Conservation (phyloP, 2,329 filamentous ascomycete genomes). For the Penicillium fuscoglaucum region DNA sequence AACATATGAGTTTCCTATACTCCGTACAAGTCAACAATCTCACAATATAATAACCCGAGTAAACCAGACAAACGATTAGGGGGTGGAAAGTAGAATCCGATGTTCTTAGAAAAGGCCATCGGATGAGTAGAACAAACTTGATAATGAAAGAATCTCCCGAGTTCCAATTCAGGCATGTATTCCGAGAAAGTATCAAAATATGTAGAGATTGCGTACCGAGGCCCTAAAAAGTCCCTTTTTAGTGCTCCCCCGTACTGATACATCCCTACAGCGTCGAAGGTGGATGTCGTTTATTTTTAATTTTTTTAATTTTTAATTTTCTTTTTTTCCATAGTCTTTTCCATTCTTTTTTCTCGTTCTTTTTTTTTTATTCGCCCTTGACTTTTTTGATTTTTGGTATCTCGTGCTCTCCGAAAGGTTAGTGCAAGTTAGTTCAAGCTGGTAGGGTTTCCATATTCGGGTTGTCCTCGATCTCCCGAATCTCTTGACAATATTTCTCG, state of each 20-base stretch:
- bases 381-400: background rate
- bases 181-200: background rate
- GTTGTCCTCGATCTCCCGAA: background rate
- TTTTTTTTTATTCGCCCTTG: background rate
- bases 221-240: background rate
- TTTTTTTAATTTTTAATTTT: no score
- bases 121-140: background rate
- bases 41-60: background rate
- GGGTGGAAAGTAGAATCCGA: background rate
- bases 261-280: background rate
- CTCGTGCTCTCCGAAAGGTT: background rate
- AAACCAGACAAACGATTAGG: no score
- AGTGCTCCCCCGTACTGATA: background rate
- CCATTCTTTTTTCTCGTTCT: background rate
- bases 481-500: constrained; percentile 4
- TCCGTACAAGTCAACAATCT: background rate
- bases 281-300: background rate
- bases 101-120: background rate
- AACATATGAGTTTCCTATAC: background rate
- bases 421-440: background rate
- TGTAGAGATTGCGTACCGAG: background rate
- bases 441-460: background rate
- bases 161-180: background rate
- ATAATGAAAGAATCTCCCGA: background rate
- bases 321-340: background rate